Evolutionary conservation across 768 basidiomycete genomes (phyloP).

Genomic region (Hypholoma sublateritium): DNA sequence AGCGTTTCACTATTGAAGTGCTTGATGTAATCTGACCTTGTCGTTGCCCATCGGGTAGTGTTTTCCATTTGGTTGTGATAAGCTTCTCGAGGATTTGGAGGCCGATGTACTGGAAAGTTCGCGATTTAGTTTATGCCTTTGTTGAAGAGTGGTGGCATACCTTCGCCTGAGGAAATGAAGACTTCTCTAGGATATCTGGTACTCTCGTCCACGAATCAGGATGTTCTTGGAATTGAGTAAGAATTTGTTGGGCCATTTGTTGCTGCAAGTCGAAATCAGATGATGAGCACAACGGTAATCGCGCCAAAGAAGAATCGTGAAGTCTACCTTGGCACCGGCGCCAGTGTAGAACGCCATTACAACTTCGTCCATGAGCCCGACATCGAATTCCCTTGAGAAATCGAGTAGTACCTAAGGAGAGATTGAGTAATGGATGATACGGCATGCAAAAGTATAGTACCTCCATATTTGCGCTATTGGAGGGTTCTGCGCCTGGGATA

Average conservation of each 20-base stretch:
- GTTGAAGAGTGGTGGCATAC: conserved; percentile 32
- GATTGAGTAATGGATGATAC: conserved; percentile 21
- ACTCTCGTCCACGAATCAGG: conserved; percentile 98
- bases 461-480: conserved; percentile 44
- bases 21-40: conserved; percentile 54
- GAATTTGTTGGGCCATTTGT: conserved; percentile 89
- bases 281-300: conserved; percentile 18
- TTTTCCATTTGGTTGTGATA: conserved; percentile 94
- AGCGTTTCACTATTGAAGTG: background rate
- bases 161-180: conserved; percentile 85
- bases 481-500: conserved; percentile 14
- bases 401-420: conserved; percentile 77
- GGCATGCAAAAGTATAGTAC: conserved; percentile 26
- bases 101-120: conserved; percentile 77
- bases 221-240: conserved; percentile 96
- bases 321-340: conserved; percentile 73
- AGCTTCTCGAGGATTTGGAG: conserved; percentile 96
- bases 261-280: conserved; percentile 55
- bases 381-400: conserved; percentile 93
- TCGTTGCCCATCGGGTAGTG: conserved; percentile 90
- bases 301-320: conserved; percentile 2
- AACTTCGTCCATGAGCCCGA: conserved; percentile 89
- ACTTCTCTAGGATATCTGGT: conserved; percentile 87
- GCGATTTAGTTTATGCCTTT: conserved; percentile 10
- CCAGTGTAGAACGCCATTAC: conserved; percentile 91